Base-by-base conservation (phyloP, 768 basidiomycete species). In the Flagelloscypha sp. region DNA sequence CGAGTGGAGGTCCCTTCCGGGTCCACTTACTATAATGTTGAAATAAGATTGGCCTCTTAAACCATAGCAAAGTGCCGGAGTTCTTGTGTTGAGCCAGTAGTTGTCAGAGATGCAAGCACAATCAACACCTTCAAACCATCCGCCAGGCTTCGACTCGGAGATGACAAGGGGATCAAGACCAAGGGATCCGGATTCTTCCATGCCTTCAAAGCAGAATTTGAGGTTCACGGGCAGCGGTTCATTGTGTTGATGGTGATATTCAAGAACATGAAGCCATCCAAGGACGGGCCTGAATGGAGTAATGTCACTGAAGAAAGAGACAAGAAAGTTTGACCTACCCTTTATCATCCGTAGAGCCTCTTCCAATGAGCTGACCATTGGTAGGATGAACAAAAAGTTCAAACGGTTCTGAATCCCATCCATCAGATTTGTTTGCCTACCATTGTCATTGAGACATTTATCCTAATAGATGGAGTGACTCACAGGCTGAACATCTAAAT, bases 401-500 rank as follows among this genome's bases (percentile, higher is more conserved):
- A 54, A 84, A 84, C 0, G 82, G 81, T 27, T 77, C 67, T 19
- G 72, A 68, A 30, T 62, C 52, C 82, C 82, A 84, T 9, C 82
- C 82, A 38, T 82, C 81, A 10, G 66, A 64, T 39, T 59, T 50
- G 22, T 61, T 42, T 1, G 66, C 68, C 68, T 68, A 35, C 11
- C 9, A 17, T 13, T 24, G 1, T 17, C 8, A 24, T 35, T 8
- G n/a, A n/a, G n/a, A n/a, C n/a, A n/a, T n/a, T n/a, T n/a, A n/a
- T n/a, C n/a, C n/a, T n/a, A n/a, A n/a, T n/a, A 84, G 60, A 25
- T 65, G 48, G 22, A 84, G 45, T 21, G 57, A 59, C 76, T 33
- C 41, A 86, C 85, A 7, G 93, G 92, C 49, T 95, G 93, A 6
- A 95, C 93, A 53, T 95, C 92, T 50, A 88, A 95, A 56, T 97